A percentile compares a stretch with the other conserved stretches of the same genome.
Evolutionary conservation across 2,329 filamentous ascomycete genomes (phyloP).

Genomic region (Aspergillus hiratsukae): DNA sequence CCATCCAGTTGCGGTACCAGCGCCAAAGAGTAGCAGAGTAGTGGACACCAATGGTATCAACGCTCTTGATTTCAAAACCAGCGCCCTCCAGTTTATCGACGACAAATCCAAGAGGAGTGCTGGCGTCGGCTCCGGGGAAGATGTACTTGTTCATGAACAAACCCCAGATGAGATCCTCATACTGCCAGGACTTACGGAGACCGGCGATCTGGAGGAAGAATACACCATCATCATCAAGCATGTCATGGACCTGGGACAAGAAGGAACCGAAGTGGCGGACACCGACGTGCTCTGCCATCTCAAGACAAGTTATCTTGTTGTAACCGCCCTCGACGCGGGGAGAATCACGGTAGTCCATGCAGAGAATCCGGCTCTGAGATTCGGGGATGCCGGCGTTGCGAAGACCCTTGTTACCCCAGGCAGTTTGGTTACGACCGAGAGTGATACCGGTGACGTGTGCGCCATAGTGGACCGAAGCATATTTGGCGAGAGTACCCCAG

Average conservation of each 20-base stretch:
- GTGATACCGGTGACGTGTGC: constrained; percentile 84
- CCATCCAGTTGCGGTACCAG: constrained; percentile 99
- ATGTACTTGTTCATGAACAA: constrained; percentile 99
- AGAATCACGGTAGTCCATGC: constrained; percentile 96
- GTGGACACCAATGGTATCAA: constrained; percentile 94
- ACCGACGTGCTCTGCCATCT: constrained; percentile 99
- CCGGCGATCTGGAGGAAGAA: constrained; percentile 97
- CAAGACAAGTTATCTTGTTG: constrained; percentile 93
- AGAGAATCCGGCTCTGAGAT: constrained; percentile 85
- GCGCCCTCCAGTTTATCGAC: constrained; percentile 78
- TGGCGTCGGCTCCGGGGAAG: constrained; percentile 95
- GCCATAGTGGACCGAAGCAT: constrained; percentile 87
- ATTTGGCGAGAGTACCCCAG: constrained; percentile 94
- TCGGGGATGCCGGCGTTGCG: constrained; percentile 77
- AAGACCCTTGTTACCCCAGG: constrained; percentile 90
- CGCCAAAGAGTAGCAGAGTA: constrained; percentile 95
- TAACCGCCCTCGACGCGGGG: constrained; percentile 72
- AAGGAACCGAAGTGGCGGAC: constrained; percentile 81
- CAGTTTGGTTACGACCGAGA: constrained; percentile 91
- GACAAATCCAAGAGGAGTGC: constrained; percentile 84
- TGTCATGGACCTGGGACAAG: constrained; percentile 81
- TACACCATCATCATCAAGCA: constrained; percentile 92
- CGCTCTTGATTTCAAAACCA: constrained; percentile 83
- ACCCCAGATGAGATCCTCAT: constrained; percentile 96
- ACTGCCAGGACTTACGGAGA: constrained; percentile 92